Conservation (phyloP, 2,329 filamentous ascomycete species). For the Claviceps humidiphila region DNA sequence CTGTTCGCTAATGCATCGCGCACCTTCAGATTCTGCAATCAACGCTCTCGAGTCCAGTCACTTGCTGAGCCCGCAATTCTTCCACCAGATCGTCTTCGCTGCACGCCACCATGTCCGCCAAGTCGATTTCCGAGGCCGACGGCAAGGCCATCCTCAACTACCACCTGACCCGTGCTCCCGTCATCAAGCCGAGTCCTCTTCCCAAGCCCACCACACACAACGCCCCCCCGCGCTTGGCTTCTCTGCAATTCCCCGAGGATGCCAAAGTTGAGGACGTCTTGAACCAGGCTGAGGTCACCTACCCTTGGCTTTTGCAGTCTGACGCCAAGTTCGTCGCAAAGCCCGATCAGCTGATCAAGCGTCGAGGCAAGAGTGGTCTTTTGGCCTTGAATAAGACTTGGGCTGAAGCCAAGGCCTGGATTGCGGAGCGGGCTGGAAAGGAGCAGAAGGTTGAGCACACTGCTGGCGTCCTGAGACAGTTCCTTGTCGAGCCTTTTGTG, state of each 20-base stretch:
- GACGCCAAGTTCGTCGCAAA: constrained; percentile 94
- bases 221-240: constrained; percentile 77
- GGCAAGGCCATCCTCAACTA: constrained; percentile 99
- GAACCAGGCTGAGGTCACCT: constrained; percentile 89
- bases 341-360: constrained; percentile 99
- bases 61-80: background rate
- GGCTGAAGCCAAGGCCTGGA: constrained; percentile 86
- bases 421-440: constrained; percentile 86
- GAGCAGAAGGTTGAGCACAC: constrained; percentile 85
- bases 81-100: constrained; percentile 11
- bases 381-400: constrained; percentile 95
- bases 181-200: constrained; percentile 96
- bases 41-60: background rate
- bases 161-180: constrained; percentile 92
- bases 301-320: constrained; percentile 80
- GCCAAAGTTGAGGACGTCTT: constrained; percentile 71
- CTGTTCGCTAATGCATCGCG: constrained; percentile 1
- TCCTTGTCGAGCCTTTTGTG: constrained; percentile 96
- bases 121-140: constrained; percentile 96
- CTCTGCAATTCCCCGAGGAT: constrained; percentile 85
- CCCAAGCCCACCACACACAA: constrained; percentile 79
- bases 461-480: constrained; percentile 78
- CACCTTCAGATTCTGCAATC: background rate
- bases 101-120: constrained; percentile 42
- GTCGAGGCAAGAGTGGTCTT: constrained; percentile 96